Evolutionary conservation across 345 rosid species (phyloP), one percentile per base, ranked within the genome.

Genomic region (Syzygium aromaticum): DNA sequence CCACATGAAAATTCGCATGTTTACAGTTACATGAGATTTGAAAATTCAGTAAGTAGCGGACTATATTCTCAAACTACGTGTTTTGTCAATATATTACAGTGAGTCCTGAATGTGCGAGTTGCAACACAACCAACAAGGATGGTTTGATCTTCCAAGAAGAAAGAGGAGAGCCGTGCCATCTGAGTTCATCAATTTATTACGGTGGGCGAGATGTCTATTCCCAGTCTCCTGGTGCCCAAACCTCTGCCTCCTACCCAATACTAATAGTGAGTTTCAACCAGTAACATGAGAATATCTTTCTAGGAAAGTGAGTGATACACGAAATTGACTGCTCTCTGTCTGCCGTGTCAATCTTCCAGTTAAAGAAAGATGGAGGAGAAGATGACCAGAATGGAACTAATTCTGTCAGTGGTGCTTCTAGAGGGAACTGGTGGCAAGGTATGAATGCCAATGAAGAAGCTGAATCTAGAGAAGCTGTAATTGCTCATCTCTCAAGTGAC

Each of bases 341-440:
- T 73, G 49, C 43, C 27, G 5, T 33, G 49, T 73, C 49, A 38
- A 73, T 73, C 27, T 73, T 73, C 63, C 78, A 95, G 96, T 89
- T 90, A 84, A 96, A 95, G 93, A 90, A 92, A 84, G 96, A 94
- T 23, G 89, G 88, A 30, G 94, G 57, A 87, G 96, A 91, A 86
- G 92, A 92, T 88, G 97, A 93, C 86, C 90, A 93, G 40, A 93
- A 92, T 84, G 95, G 91, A 86, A 89, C 90, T 84, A 92, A 92
- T 88, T 90, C 97, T 11, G 90, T 90, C 33, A 73, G 82, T 38
- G 91, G 89, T 89, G 98, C 94, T 61, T 94, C 96, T 4, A 93
- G 98, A 92, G 99, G 98, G 90, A 94, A 97, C 86, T 96, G 98
- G 98, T 97, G 99, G 99, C 94, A 94, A 95, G 99, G 99, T 92